These are phyloP conservation scores for Candida odintsovae DNA, from an alignment of 805 yeast species.

Conservation along the genomic window DNA sequence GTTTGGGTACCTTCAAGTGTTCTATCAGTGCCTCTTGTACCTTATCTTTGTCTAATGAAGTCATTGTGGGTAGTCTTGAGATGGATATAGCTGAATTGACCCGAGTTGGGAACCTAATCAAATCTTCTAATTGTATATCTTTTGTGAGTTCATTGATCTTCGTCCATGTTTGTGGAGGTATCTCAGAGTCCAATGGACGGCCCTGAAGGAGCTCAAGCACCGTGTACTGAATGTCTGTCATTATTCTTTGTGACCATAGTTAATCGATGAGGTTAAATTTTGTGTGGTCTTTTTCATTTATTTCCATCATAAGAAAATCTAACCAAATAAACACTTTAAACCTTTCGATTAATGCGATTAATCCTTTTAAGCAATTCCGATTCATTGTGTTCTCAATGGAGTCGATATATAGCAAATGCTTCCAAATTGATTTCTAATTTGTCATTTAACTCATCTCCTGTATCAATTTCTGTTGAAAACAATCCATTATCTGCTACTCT, in stretches of 20 bases:
- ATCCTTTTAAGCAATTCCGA: not conserved
- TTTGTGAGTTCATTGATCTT: not conserved
- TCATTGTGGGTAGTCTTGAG: not conserved
- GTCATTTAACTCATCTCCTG: not conserved
- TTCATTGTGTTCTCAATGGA: not conserved
- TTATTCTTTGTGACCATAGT: not conserved
- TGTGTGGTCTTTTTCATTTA: too few relatives aligned
- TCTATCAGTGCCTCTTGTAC: not conserved
- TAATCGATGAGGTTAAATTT: not conserved
- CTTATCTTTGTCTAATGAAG: not conserved
- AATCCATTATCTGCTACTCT: not conserved
- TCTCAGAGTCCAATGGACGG: not conserved
- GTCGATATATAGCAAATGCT: not conserved
- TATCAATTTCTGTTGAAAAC: not conserved
- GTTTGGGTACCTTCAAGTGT: conserved; percentile 3
- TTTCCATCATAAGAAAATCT: too few relatives aligned
- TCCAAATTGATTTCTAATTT: not conserved
- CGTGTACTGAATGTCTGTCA: not conserved
- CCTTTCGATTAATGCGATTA: not conserved
- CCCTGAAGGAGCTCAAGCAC: not conserved
- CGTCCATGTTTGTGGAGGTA: not conserved
- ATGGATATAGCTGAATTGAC: not conserved
- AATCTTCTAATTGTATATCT: not conserved
- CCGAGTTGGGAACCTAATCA: not conserved
- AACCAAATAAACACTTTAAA: too few relatives aligned